Evolutionary conservation across 176 grass and related monocot genomes (phyloP).

Genomic region (Carex littledalei): DNA sequence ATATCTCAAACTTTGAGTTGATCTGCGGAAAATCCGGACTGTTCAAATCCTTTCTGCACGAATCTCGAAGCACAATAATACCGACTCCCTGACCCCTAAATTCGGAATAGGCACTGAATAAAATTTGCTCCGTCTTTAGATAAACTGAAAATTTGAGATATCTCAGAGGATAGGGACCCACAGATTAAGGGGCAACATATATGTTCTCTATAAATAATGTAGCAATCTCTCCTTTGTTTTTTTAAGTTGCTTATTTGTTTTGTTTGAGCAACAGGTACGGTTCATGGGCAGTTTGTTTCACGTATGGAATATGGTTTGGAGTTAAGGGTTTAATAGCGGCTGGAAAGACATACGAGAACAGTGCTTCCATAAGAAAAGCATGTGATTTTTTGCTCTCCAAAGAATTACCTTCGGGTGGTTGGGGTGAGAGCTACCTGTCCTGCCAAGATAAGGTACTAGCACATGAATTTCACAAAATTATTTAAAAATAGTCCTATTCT

Average conservation of each 20-base stretch:
- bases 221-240: background rate
- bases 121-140: no score
- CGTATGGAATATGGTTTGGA: conserved; percentile 87
- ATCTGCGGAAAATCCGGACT: no score
- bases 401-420: conserved; percentile 77
- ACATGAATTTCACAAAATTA: conserved; percentile 8
- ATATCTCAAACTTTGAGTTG: no score
- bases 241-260: background rate
- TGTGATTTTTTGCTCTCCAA: conserved; percentile 84
- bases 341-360: conserved; percentile 64
- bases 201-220: background rate
- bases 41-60: no score
- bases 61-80: no score
- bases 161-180: no score
- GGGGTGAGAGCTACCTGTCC: conserved; percentile 98
- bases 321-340: conserved; percentile 69
- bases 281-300: conserved; percentile 96
- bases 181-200: no score
- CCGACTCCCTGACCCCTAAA: no score
- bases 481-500: conserved; percentile 7
- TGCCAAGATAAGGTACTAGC: conserved; percentile 77
- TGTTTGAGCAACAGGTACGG: conserved; percentile 63
- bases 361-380: conserved; percentile 64
- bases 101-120: no score
- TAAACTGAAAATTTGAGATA: no score